Evolutionary conservation across 1,284 basidiomycete species (phyloP).

Genomic region (Ceratobasidium theobromae): DNA sequence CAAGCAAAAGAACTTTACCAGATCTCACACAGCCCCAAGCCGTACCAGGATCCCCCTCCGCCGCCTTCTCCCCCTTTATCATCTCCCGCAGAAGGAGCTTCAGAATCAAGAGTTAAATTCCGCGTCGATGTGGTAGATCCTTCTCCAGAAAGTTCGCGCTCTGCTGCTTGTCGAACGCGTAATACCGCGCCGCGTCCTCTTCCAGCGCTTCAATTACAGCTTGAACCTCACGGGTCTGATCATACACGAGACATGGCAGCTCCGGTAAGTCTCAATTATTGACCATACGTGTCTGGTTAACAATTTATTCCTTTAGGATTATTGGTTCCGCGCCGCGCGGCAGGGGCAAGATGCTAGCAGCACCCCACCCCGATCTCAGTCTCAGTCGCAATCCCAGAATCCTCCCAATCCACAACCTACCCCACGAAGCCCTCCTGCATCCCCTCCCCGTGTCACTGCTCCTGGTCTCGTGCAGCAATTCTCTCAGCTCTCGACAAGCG

Average conservation of each 20-base stretch:
- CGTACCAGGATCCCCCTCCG: constrained; percentile 15
- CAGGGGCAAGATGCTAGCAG: neutral
- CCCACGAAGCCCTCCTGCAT: constrained; percentile 12
- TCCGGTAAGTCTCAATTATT: neutral
- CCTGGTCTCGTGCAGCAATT: constrained; percentile 16
- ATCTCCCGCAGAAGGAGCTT: neutral
- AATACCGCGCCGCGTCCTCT: constrained; percentile 1
- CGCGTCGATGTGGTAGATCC: neutral
- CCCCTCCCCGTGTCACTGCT: constrained; percentile 7
- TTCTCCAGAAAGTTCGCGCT: neutral
- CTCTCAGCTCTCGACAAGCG: constrained; percentile 26
- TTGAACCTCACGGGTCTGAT: neutral
- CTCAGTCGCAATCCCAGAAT: neutral
- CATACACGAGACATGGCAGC: neutral
- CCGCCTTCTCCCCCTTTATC: constrained; percentile 20
- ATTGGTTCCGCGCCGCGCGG: constrained; percentile 20
- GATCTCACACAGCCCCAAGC: constrained; percentile 17
- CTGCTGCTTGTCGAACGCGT: neutral
- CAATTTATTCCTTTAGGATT: neutral
- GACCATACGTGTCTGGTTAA: neutral
- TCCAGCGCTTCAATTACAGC: neutral
- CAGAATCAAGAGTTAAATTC: neutral
- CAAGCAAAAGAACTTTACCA: constrained; percentile 25
- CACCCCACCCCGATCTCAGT: neutral
- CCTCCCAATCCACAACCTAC: neutral